phyloP scores from a whole-genome alignment of 441 rosid genomes.

The Jatropha podagrica region DNA sequence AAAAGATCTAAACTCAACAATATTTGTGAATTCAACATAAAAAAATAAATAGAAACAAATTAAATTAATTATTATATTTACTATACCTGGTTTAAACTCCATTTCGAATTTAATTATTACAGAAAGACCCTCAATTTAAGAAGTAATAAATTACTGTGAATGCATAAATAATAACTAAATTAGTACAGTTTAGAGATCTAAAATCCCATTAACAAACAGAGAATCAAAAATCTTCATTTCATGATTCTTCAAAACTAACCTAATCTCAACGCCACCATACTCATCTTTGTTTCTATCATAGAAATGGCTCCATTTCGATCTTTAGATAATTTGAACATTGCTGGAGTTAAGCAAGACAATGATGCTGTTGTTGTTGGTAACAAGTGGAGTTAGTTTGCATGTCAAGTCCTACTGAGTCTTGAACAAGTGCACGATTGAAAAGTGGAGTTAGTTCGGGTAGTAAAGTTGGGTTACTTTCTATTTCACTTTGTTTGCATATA shows the following conservation, averaged over 20 bases:
- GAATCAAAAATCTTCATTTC: constrained; percentile 30
- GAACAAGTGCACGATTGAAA: constrained; percentile 4
- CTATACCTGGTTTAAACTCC: no score
- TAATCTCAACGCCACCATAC: constrained; percentile 46
- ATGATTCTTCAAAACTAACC: constrained; percentile 31
- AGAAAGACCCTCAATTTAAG: no score
- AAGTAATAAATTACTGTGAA: no score
- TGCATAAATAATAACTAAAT: no score
- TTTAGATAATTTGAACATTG: constrained; percentile 19
- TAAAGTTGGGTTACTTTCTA: background rate
- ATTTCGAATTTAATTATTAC: no score
- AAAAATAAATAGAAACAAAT: no score
- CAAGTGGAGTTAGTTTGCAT: no score
- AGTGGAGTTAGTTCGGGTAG: constrained; percentile 12
- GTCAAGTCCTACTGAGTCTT: constrained; percentile 11
- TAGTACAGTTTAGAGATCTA: no score
- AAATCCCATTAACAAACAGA: constrained; percentile 22
- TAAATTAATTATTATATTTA: no score
- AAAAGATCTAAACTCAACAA: no score
- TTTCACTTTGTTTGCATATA: background rate
- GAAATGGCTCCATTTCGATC: constrained; percentile 34
- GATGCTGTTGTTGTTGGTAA: background rate
- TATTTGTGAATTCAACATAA: no score
- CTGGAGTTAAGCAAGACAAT: constrained; percentile 21
- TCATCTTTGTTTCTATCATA: constrained; percentile 35